Base-by-base conservation (phyloP, 2,329 filamentous ascomycete species). In the Penicillium fuscoglaucum region DNA sequence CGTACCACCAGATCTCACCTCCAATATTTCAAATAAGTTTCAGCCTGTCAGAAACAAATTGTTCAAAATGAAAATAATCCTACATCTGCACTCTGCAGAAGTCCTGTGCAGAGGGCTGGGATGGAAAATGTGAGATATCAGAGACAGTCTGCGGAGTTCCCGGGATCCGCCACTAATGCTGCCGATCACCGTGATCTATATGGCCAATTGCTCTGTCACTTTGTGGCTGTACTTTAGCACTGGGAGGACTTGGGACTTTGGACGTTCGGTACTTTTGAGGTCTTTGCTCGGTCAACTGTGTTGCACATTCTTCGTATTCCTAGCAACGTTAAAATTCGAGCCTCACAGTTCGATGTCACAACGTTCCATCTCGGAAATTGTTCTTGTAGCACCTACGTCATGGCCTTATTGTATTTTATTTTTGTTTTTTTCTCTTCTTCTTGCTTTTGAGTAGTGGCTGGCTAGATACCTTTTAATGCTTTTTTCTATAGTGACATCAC, bases 61-160 rank as follows among this genome's bases (percentile, higher is more conserved):
- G 4, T 2, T 6, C n/a, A 19, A 31, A 33, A 8, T 21, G 8
- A 33, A 33, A 33, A 17, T 10, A 15, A 33, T 46, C 3, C 7
- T 24, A 35, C 51, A 37, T 37, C 19, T 39, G 41, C 31, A 47
- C 17, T n/a, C 4, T 33, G 37, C 45, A 43, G 28, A 55, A 43
- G 19, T 55, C 59, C 59, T n/a, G 21, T 33, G 28, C 49, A 46
- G 56, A 62, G 13, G 61, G 60, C 56, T 61, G 64, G 60, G 49
- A 31, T 29, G 15, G 39, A 58, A 63, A 68, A 69, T 70, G 65
- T 70, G 68, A 69, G 67, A 67, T 68, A 65, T 70, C 68, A 59
- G 46, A 37, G 28, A 15, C 13, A 24, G 26, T 39, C 29, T 19
- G 17, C 50, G 52, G 57, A 52, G 57, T 35, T 31, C 53, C 47